Percentiles rank a stretch among this genome's conserved stretches.
These are phyloP conservation scores for Colletotrichum spinosum DNA, from an alignment of 2,329 filamentous ascomycete genomes.

Conservation along the genomic window DNA sequence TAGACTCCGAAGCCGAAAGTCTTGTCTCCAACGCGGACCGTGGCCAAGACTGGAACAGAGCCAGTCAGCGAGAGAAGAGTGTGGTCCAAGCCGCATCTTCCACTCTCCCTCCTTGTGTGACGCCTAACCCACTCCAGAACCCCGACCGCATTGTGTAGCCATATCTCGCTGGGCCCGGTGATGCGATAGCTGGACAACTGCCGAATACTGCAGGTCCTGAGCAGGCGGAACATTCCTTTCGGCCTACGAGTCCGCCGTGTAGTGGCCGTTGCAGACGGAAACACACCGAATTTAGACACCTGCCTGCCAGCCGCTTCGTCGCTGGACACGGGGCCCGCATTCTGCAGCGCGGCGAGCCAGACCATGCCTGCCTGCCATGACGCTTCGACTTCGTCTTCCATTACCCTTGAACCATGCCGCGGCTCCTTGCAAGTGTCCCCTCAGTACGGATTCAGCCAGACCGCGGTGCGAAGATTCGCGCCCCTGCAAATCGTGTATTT, in stretches of 20 bases:
- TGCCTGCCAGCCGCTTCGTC: constrained; percentile 23
- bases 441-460: no score
- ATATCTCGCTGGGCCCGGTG: constrained; percentile 14
- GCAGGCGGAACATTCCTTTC: not conserved
- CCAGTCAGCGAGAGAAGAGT: no score
- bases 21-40: no score
- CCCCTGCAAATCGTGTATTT: no score
- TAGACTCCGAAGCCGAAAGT: not conserved
- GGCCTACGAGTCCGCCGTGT: constrained; percentile 6
- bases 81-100: no score
- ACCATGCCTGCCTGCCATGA: constrained; percentile 26
- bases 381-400: constrained; percentile 5
- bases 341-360: constrained; percentile 11
- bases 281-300: not conserved
- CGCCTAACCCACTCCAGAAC: constrained; percentile 1
- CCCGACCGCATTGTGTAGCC: not conserved
- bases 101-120: no score
- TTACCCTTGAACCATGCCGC: constrained; percentile 29
- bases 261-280: not conserved
- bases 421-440: not conserved
- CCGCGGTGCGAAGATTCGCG: not conserved
- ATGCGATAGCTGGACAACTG: not conserved
- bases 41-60: no score
- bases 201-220: not conserved
- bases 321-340: constrained; percentile 3